These are phyloP conservation scores for Xylaria scruposa DNA, from an alignment of 495 filamentous ascomycete genomes.

Conservation along the genomic window DNA sequence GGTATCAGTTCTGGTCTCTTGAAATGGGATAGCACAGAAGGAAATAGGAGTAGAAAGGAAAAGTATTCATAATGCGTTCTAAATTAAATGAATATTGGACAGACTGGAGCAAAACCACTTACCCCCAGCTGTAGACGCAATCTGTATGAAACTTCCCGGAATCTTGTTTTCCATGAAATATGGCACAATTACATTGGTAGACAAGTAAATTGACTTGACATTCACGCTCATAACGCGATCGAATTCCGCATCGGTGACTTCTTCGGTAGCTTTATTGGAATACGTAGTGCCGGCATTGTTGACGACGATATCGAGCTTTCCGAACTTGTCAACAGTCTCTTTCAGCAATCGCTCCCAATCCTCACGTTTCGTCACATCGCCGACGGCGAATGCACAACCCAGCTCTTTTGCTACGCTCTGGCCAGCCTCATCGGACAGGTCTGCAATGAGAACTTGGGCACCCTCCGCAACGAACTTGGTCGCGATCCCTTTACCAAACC, in stretches of 20 bases:
- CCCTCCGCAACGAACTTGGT: slow-evolving; percentile 64
- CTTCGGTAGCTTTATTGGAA: slow-evolving; percentile 65
- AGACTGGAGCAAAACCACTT: neutral
- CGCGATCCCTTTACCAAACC: slow-evolving; percentile 66
- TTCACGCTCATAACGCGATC: slow-evolving; percentile 72
- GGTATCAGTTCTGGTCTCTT: neutral
- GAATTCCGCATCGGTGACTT: slow-evolving; percentile 72
- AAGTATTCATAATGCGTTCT: slow-evolving; percentile 62
- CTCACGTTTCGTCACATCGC: slow-evolving; percentile 57
- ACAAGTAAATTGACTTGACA: slow-evolving; percentile 67
- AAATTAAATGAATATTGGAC: slow-evolving; percentile 29
- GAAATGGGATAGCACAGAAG: slow-evolving; percentile 39
- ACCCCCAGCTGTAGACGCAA: slow-evolving; percentile 66
- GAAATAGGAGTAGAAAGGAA: slow-evolving; percentile 63
- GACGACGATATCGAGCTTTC: slow-evolving; percentile 63
- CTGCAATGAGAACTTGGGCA: slow-evolving; percentile 62
- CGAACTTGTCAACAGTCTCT: slow-evolving; percentile 54
- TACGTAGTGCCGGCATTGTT: slow-evolving; percentile 79
- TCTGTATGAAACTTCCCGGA: slow-evolving; percentile 70
- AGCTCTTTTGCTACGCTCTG: slow-evolving; percentile 49
- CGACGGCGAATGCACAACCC: slow-evolving; percentile 52
- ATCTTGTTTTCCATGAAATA: slow-evolving; percentile 61
- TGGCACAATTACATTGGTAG: slow-evolving; percentile 58
- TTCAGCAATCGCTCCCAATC: slow-evolving; percentile 60
- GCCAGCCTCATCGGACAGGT: slow-evolving; percentile 63